phyloP scores from a whole-genome alignment of 2,329 filamentous ascomycete species.

The Graphilbum ipis-grandicollis region DNA sequence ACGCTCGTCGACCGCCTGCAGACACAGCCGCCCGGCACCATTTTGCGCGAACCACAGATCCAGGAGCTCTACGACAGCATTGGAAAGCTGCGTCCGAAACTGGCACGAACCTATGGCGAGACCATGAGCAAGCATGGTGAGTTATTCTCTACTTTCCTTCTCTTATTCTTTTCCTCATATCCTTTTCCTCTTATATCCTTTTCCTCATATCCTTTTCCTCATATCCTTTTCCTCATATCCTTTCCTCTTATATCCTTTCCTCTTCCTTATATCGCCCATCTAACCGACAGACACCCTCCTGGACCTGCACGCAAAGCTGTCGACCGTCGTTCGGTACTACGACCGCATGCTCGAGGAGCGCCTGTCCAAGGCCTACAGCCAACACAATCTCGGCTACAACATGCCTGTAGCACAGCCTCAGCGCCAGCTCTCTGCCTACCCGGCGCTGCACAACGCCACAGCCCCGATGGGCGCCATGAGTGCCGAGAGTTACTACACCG shows the following conservation, averaged over 20 bases:
- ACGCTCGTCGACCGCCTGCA: slow-evolving; percentile 88
- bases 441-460: slow-evolving; percentile 39
- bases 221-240: not conserved
- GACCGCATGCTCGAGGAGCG: slow-evolving; percentile 96
- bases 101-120: slow-evolving; percentile 90
- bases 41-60: slow-evolving; percentile 91
- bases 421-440: slow-evolving; percentile 50
- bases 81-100: slow-evolving; percentile 76
- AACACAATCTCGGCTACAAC: slow-evolving; percentile 53
- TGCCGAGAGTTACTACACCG: slow-evolving; percentile 70
- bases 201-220: not conserved
- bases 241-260: not conserved
- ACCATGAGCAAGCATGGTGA: slow-evolving; percentile 98
- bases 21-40: slow-evolving; percentile 87
- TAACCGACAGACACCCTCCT: slow-evolving; percentile 58
- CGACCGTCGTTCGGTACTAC: slow-evolving; percentile 92
- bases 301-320: slow-evolving; percentile 86
- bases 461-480: slow-evolving; percentile 26
- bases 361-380: slow-evolving; percentile 78
- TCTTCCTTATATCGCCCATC: not conserved
- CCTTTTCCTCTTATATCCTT: not conserved
- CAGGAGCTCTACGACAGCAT: slow-evolving; percentile 98
- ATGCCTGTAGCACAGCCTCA: slow-evolving; percentile 22
- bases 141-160: slow-evolving; percentile 12
- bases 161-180: not conserved